Conservation (phyloP, 2,329 filamentous ascomycete species). For the Diaporthe citrichinensis region DNA sequence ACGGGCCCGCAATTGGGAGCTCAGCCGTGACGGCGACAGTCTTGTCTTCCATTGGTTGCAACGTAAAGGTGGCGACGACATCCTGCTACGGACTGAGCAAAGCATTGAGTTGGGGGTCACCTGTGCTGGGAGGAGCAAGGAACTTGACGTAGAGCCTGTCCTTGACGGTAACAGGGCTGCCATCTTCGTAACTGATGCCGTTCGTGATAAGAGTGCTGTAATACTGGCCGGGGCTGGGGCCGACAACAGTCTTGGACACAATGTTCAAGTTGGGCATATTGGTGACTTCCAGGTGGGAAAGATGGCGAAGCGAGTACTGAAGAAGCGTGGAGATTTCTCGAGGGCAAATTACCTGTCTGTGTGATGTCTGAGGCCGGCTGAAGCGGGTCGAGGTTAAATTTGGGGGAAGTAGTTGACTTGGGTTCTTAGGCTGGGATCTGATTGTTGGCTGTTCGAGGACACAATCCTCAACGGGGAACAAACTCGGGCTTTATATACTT, state of each 20-base stretch:
- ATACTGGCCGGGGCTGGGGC: neutral
- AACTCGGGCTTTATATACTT: neutral
- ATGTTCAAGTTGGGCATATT: neutral
- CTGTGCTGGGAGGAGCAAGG: neutral
- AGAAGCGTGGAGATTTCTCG: neutral
- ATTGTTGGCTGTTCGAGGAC: neutral
- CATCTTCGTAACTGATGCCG: neutral
- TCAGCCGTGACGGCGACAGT: neutral
- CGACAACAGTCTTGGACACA: neutral
- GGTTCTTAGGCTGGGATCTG: neutral
- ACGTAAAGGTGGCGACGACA: neutral
- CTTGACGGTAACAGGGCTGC: neutral
- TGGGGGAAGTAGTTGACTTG: neutral
- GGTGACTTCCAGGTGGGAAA: neutral
- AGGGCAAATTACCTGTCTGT: neutral
- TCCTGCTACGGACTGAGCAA: neutral
- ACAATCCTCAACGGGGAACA: too few species aligned
- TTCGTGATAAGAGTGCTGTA: neutral
- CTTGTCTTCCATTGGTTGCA: neutral
- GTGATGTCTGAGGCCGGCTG: neutral
- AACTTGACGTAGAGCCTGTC: constrained; percentile 13
- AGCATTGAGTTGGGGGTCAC: neutral
- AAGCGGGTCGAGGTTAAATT: neutral
- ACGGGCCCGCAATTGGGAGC: neutral
- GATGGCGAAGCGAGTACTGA: too few species aligned